These are phyloP conservation scores for Geranomyces variabilis DNA, from an alignment of 192 early-diverging fungal species.

Conservation along the genomic window DNA sequence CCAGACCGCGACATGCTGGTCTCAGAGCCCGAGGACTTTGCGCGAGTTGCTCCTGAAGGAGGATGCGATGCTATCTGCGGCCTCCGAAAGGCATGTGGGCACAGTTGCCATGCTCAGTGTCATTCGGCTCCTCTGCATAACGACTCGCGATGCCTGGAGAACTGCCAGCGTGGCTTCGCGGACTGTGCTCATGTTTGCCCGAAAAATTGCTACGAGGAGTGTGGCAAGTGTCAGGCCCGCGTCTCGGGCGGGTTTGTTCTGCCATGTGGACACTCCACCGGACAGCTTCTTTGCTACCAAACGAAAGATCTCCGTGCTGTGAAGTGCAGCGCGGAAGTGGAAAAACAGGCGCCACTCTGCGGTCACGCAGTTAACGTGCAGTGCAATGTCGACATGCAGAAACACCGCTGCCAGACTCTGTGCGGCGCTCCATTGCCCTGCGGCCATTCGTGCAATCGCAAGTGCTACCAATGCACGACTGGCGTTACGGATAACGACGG, in stretches of 20 bases:
- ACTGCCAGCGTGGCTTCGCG: too few species aligned
- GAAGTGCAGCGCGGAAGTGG: conserved; percentile 14
- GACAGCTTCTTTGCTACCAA: too few species aligned
- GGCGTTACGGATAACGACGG: too few species aligned
- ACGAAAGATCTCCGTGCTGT: background rate
- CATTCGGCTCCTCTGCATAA: too few species aligned
- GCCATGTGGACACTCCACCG: conserved; percentile 27
- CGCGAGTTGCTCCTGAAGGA: too few species aligned
- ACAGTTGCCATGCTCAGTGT: too few species aligned
- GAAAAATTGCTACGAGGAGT: conserved; percentile 50
- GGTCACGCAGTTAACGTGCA: conserved; percentile 39
- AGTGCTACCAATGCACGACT: too few species aligned
- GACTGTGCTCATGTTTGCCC: conserved; percentile 45
- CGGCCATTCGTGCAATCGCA: conserved; percentile 45
- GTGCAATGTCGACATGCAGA: conserved; percentile 21
- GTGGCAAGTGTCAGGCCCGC: conserved; percentile 36
- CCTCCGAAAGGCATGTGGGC: too few species aligned
- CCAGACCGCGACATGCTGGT: too few species aligned
- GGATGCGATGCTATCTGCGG: too few species aligned
- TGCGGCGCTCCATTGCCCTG: conserved; percentile 42
- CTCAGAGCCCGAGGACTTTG: too few species aligned
- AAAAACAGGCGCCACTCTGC: conserved; percentile 41
- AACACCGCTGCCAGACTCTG: conserved; percentile 15
- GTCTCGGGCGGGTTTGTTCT: conserved; percentile 7
- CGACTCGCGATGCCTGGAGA: too few species aligned